Percentiles rank a stretch among this genome's conserved stretches.
Conservation (phyloP, 2,329 filamentous ascomycete species). For the Aspergillus sp. region DNA sequence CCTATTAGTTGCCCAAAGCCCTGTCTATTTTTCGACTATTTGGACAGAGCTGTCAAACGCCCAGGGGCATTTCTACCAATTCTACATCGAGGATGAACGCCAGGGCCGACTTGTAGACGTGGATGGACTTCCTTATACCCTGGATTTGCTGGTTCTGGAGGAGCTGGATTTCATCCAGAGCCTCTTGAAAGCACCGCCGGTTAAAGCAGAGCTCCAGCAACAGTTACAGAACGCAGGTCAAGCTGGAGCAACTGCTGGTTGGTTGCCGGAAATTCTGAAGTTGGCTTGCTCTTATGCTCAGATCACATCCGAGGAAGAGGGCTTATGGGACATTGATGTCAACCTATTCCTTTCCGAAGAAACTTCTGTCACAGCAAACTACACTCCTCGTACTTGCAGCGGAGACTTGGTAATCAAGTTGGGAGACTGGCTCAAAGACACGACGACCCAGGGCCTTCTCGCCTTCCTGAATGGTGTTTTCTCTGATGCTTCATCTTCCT, state of each 20-base stretch:
- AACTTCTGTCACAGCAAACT: slow-evolving; percentile 91
- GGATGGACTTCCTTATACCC: slow-evolving; percentile 87
- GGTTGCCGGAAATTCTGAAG: slow-evolving; percentile 86
- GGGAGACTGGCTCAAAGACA: slow-evolving; percentile 80
- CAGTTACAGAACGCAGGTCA: slow-evolving; percentile 65
- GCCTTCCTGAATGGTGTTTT: slow-evolving; percentile 75
- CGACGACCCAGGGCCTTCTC: slow-evolving; percentile 75
- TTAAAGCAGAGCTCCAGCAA: slow-evolving; percentile 82
- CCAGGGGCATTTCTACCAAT: slow-evolving; percentile 70
- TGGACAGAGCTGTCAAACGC: slow-evolving; percentile 84
- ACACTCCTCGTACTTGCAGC: slow-evolving; percentile 88
- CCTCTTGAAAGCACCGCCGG: slow-evolving; percentile 81
- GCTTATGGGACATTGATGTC: slow-evolving; percentile 93
- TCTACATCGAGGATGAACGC: slow-evolving; percentile 82
- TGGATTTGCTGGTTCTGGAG: slow-evolving; percentile 91
- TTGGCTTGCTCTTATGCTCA: slow-evolving; percentile 82
- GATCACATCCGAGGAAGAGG: slow-evolving; percentile 89
- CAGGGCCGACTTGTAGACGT: slow-evolving; percentile 88
- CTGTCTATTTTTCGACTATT: slow-evolving; percentile 77
- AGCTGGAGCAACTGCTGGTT: slow-evolving; percentile 65
- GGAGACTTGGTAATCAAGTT: slow-evolving; percentile 91
- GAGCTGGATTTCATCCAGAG: slow-evolving; percentile 94
- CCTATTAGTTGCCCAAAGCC: slow-evolving; percentile 78
- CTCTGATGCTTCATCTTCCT: slow-evolving; percentile 44
- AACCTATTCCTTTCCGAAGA: slow-evolving; percentile 95